phyloP scores from a whole-genome alignment of 306 rosid genomes.

The Canavalia gladiata region DNA sequence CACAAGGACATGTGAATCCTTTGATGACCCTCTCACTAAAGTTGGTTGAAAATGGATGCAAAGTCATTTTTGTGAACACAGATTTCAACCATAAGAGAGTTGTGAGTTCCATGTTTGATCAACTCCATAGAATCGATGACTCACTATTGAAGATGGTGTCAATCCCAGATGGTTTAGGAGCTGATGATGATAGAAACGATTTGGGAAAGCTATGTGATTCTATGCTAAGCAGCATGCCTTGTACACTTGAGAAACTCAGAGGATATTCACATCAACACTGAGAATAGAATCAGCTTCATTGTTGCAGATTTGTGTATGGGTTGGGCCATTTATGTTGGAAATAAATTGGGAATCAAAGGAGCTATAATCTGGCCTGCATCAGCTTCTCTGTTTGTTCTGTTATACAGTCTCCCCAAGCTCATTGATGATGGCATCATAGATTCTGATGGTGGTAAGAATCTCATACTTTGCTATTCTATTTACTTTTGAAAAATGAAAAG shows the following conservation, averaged over 20 bases:
- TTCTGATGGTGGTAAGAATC: slow-evolving; percentile 35
- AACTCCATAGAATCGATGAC: not conserved
- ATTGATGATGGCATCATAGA: slow-evolving; percentile 52
- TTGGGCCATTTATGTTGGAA: slow-evolving; percentile 39
- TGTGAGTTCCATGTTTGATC: slow-evolving; percentile 28
- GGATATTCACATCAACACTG: slow-evolving; percentile 22
- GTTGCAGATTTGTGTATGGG: slow-evolving; percentile 39
- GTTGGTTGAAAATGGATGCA: slow-evolving; percentile 41
- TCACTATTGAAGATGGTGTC: slow-evolving; percentile 38
- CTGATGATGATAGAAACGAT: slow-evolving; percentile 50
- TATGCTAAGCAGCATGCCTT: slow-evolving; percentile 39
- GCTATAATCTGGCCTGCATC: slow-evolving; percentile 30
- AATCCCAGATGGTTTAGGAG: slow-evolving; percentile 54
- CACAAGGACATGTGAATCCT: slow-evolving; percentile 47
- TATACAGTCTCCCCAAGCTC: slow-evolving; percentile 42
- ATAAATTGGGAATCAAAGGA: slow-evolving; percentile 41
- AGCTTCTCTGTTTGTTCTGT: slow-evolving; percentile 11
- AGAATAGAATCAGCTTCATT: slow-evolving; percentile 7
- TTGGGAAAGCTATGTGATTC: slow-evolving; percentile 12
- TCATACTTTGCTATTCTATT: not conserved
- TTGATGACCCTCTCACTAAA: slow-evolving; percentile 48
- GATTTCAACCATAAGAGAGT: slow-evolving; percentile 46
- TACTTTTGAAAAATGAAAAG: too few relatives aligned
- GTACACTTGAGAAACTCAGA: slow-evolving; percentile 54
- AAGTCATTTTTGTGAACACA: slow-evolving; percentile 55